Conservation (phyloP, 495 filamentous ascomycete genomes). For the Cladorrhinum samala region DNA sequence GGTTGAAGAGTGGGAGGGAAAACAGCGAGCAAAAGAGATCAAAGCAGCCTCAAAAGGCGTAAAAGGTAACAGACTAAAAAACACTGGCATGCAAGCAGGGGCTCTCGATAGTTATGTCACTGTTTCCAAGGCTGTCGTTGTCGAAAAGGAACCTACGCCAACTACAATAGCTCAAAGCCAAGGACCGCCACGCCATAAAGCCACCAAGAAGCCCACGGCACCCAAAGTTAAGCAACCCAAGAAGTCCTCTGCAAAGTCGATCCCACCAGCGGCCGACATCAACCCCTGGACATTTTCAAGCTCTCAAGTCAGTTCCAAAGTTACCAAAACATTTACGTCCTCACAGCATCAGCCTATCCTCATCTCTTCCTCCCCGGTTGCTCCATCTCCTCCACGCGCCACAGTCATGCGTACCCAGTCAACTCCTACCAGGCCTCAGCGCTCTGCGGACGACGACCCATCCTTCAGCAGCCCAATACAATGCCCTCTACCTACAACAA, state of each 20-base stretch:
- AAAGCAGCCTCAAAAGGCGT: slow-evolving; percentile 21
- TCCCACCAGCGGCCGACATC: slow-evolving; percentile 19
- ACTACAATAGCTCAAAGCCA: neutral
- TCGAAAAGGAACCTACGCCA: neutral
- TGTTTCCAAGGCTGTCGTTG: slow-evolving; percentile 28
- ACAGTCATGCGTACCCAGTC: neutral
- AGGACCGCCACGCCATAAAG: slow-evolving; percentile 4
- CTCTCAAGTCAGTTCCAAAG: slow-evolving; percentile 33
- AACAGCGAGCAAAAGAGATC: slow-evolving; percentile 42
- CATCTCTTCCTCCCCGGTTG: slow-evolving; percentile 39
- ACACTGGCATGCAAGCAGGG: slow-evolving; percentile 19
- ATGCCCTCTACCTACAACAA: neutral
- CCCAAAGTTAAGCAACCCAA: slow-evolving; percentile 29
- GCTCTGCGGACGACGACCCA: neutral
- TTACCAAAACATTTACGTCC: slow-evolving; percentile 13
- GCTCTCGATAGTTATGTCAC: slow-evolving; percentile 34
- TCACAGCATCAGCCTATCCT: slow-evolving; percentile 28
- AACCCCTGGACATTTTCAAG: slow-evolving; percentile 42
- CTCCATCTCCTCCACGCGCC: slow-evolving; percentile 18
- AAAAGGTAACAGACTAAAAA: slow-evolving; percentile 22
- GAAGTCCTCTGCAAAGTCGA: slow-evolving; percentile 20
- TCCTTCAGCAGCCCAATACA: neutral
- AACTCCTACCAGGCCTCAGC: slow-evolving; percentile 10
- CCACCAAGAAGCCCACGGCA: slow-evolving; percentile 4
- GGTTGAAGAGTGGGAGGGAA: slow-evolving; percentile 72